phyloP scores from a whole-genome alignment of 2,329 filamentous ascomycete species.

The Botrytis galanthina region DNA sequence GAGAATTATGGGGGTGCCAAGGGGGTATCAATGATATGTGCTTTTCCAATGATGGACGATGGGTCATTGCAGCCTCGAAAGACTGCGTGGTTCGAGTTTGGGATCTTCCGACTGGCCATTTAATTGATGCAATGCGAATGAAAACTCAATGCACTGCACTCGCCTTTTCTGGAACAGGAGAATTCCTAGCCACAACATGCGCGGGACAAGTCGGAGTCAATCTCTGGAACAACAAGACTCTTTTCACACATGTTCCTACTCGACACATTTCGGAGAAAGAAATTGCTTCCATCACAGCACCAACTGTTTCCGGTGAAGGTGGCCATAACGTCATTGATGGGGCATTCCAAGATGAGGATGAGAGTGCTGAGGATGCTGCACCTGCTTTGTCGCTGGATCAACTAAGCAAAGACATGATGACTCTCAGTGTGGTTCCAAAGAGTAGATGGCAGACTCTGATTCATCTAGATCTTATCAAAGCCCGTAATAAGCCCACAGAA shows the following conservation, averaged over 20 bases:
- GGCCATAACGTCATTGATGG: constrained; percentile 73
- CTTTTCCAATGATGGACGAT: constrained; percentile 90
- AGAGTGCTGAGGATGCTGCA: constrained; percentile 52
- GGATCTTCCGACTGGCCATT: constrained; percentile 92
- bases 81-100: constrained; percentile 81
- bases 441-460: constrained; percentile 92
- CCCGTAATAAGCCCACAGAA: constrained; percentile 91
- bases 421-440: constrained; percentile 83
- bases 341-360: constrained; percentile 61
- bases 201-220: constrained; percentile 83
- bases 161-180: constrained; percentile 84
- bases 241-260: constrained; percentile 87
- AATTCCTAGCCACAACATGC: constrained; percentile 89
- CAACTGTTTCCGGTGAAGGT: constrained; percentile 79
- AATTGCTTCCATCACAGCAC: constrained; percentile 62
- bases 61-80: constrained; percentile 85
- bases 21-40: constrained; percentile 74
- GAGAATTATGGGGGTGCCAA: constrained; percentile 84
- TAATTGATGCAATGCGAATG: constrained; percentile 87
- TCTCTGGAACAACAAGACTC: constrained; percentile 90
- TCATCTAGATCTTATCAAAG: constrained; percentile 83
- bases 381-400: constrained; percentile 66
- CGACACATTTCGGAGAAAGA: constrained; percentile 78
- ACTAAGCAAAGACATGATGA: constrained; percentile 78
- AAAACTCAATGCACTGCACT: constrained; percentile 77